Base-by-base conservation (phyloP, 2,329 filamentous ascomycete genomes). In the Trichophaea hybrida region DNA sequence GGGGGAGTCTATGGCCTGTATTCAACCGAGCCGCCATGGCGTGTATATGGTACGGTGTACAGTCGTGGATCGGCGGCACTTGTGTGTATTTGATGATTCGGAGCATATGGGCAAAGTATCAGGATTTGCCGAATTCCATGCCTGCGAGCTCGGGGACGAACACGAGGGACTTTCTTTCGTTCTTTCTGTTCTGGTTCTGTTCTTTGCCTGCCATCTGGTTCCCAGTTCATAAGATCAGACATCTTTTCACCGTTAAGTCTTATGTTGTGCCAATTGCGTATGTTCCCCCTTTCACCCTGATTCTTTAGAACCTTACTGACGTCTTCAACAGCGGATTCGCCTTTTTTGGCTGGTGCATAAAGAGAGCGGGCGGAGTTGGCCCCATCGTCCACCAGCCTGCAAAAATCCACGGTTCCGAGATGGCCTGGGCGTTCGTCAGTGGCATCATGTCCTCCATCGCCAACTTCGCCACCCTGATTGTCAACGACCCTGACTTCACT, bases 11-110 rank as follows among this genome's bases (percentile, higher is more conserved):
- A 55, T 94, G 89, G 89, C 88, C 89, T 0, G 83, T 94, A 0
- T 83, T 94, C 66, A 94, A 94, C 69, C 81, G 89, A 46, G 86
- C 87, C n/a, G 87, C 82, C 5, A 90, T 94, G 79, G 84, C 86
- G 1, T 89, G 86, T 66, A 81, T 94, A 63, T 94, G 88, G 88
- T 91, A 90, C 64, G 87, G 86, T 54, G 87, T 94, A 32, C 87
- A 93, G 70, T 74, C 80, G 5, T 95, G 88, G 75, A 94, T 94
- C 64, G 89, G 89, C 67, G 86, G 86, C 32, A 76, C 85, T 60
- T 95, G 89, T 67, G 83, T 95, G 4, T 88, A 88, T 64, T 74
- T 95, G 60, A 94, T 95, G 88, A 91, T 95, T 63, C 78, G 84
- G 51, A 75, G 86, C 3, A 91, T 95, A 69, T 95, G 88, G 88